phyloP scores from a whole-genome alignment of 768 basidiomycete genomes.

The Phaffia australis region DNA sequence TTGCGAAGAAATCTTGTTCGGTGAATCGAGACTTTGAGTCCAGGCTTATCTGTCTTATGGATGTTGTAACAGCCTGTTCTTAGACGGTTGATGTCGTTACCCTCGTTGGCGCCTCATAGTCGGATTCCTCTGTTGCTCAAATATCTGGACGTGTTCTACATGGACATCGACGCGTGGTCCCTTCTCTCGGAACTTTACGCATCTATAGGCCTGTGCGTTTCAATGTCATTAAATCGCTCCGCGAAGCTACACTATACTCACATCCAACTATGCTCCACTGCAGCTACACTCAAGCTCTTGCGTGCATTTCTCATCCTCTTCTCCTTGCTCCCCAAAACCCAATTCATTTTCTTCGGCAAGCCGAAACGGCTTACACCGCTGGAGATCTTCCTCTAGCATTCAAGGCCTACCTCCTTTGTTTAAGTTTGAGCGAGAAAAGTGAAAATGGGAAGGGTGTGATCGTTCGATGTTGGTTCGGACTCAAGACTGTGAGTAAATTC shows the following conservation, averaged over 20 bases:
- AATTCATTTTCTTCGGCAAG: conserved; percentile 68
- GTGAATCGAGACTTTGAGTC: neutral
- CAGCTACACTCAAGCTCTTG: conserved; percentile 62
- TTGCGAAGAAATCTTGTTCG: neutral
- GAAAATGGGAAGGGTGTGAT: conserved; percentile 47
- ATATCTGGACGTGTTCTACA: conserved; percentile 77
- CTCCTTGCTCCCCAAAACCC: conserved; percentile 77
- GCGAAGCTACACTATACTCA: neutral
- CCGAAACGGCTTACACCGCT: conserved; percentile 75
- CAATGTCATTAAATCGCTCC: too few species aligned
- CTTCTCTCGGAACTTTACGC: conserved; percentile 73
- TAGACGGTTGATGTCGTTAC: conserved; percentile 21
- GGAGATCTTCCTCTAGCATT: conserved; percentile 64
- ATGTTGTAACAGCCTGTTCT: conserved; percentile 2
- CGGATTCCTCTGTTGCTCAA: conserved; percentile 43
- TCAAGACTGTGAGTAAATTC: conserved; percentile 55
- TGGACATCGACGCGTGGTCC: conserved; percentile 77
- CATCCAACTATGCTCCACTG: neutral
- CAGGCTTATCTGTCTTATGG: neutral
- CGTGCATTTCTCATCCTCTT: conserved; percentile 68
- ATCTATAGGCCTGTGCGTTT: conserved; percentile 58
- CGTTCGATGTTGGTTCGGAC: conserved; percentile 69
- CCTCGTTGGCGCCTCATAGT: conserved; percentile 10
- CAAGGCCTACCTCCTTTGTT: conserved; percentile 54
- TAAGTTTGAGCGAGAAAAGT: conserved; percentile 37